Evolutionary conservation across 2,329 filamentous ascomycete genomes (phyloP), one percentile per base, ranked within the genome.

Genomic region (Trichoderma sp.): DNA sequence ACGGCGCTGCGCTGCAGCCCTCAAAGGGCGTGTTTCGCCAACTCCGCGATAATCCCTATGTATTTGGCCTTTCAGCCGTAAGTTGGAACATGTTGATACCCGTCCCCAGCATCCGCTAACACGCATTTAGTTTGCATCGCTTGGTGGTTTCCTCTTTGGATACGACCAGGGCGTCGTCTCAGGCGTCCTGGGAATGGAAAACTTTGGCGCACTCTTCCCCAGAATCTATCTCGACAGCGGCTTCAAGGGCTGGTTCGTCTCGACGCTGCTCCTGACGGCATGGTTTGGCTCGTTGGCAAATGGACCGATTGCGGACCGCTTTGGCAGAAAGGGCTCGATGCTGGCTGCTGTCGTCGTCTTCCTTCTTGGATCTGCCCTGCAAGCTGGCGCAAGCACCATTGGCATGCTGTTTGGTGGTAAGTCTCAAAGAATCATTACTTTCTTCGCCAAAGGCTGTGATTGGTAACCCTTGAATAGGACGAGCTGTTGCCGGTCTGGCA

Each of bases 221-320:
- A 73, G 77, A 8, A 77, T 84, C 18, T 82, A 79, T 59, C 68
- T 77, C 0, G 82, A 85, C 68, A 81, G 78, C 69, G 73, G 79
- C 13, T 84, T 84, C 75, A 84, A 85, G 70, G 84, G 83, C 37
- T 86, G 84, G 83, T 84, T 86, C 64, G 83, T 85, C 2, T 84
- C 84, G 6, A 83, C 81, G 2, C 75, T 86, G 5, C 74, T 84
- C 11, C 75, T 86, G 0, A 76, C 81, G 59, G 84, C 83, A 5
- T 85, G 82, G 82, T 74, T 84, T 59, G 84, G 84, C 2, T 84
- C 84, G 1, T 76, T 86, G 30, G 63, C 79, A 69, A 81, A 81
- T 66, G 81, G 81, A 1, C 77, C 81, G 1, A 71, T 81, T 30
- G 79, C 79, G 30, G 79, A 81, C 68, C 73, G 71, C 3, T 66